Percentiles rank a stretch among this genome's conserved stretches.
phyloP scores from a whole-genome alignment of 805 yeast species.

The Jamesozyma lodderae region DNA sequence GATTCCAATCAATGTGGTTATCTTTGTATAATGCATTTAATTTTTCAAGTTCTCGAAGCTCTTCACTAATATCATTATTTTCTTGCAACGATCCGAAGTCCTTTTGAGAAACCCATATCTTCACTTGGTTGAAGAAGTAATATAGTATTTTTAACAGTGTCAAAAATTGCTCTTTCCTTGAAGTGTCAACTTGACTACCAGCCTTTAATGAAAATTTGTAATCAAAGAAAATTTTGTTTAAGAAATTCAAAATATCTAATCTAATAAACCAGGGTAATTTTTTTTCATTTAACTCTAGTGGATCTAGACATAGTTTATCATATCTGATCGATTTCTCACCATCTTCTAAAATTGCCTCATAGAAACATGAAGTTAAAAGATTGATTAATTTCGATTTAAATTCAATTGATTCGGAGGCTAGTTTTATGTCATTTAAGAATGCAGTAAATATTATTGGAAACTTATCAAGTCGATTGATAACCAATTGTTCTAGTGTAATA shows the following conservation, averaged over 20 bases:
- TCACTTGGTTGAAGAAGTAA: constrained; percentile 30
- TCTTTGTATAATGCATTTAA: constrained; percentile 27
- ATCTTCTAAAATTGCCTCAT: constrained; percentile 28
- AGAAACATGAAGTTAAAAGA: constrained; percentile 18
- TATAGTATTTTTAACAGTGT: constrained; percentile 37
- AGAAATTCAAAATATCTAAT: constrained; percentile 30
- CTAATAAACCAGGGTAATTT: constrained; percentile 42
- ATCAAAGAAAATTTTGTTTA: constrained; percentile 35
- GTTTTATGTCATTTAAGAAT: constrained; percentile 17
- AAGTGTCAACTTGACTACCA: constrained; percentile 1
- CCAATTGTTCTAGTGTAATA: constrained; percentile 16
- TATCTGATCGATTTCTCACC: constrained; percentile 35
- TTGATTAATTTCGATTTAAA: constrained; percentile 17
- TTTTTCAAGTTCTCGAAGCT: constrained; percentile 12
- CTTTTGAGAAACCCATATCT: constrained; percentile 27
- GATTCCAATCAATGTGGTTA: constrained; percentile 45
- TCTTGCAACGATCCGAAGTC: background rate
- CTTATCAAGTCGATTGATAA: constrained; percentile 18
- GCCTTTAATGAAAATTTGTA: constrained; percentile 22
- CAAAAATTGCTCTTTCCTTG: constrained; percentile 17
- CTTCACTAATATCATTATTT: constrained; percentile 12
- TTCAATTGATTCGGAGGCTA: constrained; percentile 9
- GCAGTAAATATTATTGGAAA: constrained; percentile 21
- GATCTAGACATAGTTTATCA: constrained; percentile 10
- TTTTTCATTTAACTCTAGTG: constrained; percentile 20